Evolutionary conservation across 139 green algal genomes (phyloP), one percentile per base, ranked within the genome.

Genomic region (Pseudopediastrum boryanum): DNA sequence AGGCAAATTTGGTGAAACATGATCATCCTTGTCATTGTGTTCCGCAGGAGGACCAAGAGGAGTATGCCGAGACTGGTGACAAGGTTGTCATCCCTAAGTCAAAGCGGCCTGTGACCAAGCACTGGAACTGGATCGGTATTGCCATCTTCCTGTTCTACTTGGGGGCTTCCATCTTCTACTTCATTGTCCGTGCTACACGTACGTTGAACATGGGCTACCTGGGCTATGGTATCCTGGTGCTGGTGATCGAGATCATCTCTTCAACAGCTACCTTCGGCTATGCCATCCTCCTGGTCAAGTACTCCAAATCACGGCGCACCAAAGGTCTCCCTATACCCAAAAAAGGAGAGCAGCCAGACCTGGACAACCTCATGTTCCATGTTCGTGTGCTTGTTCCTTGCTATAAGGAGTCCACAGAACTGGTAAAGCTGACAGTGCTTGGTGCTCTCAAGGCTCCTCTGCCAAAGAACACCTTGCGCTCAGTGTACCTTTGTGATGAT

Each of bases 371-470:
- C 38, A 73, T 59, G 21, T 86, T 82, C 77, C 50, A 77, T 27
- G 80, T 87, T 25, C 78, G 77, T 31, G 85, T 87, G 39, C 73
- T 90, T 39, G 71, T 90, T 7, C 85, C 85, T 2, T 90, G 85
- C 66, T 90, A 90, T 72, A 88, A 87, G 70, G 85, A 82, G 76
- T 69, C 46, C 38, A 39, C 29, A 25, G 76, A 82, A 27, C 76
- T 82, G 16, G 76, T 82, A 12, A 58, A 46, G 50, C 64, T 76
- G 4, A 82, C 76, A 27, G 77, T 83, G 54, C 43, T 83, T 42
- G 66, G 77, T 27, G 77, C 77, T 39, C 65, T 83, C 12, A 71
- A 77, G 59, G 77, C 77, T 1, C 67, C 66, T 10, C 64, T 83
- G 77, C 77, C 77, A n/a, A 80, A 80, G 74, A 65, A 83, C 67